phyloP scores from a whole-genome alignment of 371 early-diverging fungal genomes.

The Syncephalastrum monosporum region DNA sequence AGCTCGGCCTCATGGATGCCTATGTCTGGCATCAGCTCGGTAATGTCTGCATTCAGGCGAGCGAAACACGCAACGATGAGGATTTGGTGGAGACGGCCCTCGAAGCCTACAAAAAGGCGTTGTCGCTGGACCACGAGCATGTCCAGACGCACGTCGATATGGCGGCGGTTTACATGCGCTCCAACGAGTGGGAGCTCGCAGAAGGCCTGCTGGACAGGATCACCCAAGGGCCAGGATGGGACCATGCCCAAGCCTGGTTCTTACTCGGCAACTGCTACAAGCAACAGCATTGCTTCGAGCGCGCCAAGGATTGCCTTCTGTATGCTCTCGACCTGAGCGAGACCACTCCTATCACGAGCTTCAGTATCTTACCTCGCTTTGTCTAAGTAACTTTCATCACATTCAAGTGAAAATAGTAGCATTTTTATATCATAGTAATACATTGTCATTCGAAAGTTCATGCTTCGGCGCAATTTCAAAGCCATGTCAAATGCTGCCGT shows the following conservation, averaged over 20 bases:
- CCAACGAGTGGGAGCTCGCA: constrained; percentile 29
- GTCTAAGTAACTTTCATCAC: constrained; percentile 9
- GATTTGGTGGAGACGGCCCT: constrained; percentile 33
- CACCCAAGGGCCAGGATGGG: constrained; percentile 35
- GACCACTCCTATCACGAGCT: constrained; percentile 19
- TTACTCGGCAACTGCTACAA: constrained; percentile 24
- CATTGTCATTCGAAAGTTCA: no score
- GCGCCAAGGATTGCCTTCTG: constrained; percentile 32
- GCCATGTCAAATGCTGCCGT: no score
- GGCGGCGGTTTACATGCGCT: constrained; percentile 21
- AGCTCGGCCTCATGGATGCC: constrained; percentile 45
- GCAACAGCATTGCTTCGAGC: constrained; percentile 21
- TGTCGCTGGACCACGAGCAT: constrained; percentile 40
- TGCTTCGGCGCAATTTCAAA: no score
- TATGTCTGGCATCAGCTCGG: constrained; percentile 61
- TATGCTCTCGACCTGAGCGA: constrained; percentile 38
- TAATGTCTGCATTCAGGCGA: constrained; percentile 21
- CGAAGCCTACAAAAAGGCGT: constrained; percentile 49
- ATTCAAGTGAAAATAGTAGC: neutral
- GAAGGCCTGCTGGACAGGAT: constrained; percentile 29
- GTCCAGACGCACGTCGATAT: constrained; percentile 20
- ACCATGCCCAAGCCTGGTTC: constrained; percentile 38
- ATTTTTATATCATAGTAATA: no score
- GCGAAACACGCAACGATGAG: constrained; percentile 3
- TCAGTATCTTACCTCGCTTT: constrained; percentile 29